phyloP scores from a whole-genome alignment of 2,329 filamentous ascomycete species.

The Sarocladium strictum region DNA sequence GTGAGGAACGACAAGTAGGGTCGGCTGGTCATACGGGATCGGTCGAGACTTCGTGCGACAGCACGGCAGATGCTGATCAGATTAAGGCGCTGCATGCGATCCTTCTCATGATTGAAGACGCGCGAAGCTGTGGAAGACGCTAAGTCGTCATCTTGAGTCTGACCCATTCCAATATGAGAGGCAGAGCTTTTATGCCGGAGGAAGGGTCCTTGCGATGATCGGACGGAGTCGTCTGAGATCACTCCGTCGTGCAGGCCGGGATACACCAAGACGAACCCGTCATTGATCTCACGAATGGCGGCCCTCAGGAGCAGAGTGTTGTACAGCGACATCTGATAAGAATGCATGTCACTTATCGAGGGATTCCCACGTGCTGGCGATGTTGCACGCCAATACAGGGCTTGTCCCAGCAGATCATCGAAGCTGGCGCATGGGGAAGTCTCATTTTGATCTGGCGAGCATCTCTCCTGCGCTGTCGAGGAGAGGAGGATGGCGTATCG shows the following conservation, averaged over 20 bases:
- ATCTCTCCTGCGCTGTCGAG: background rate
- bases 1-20: conserved; percentile 2
- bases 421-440: background rate
- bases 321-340: conserved; percentile 10
- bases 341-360: background rate
- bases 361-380: background rate
- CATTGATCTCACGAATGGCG: conserved; percentile 8
- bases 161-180: background rate
- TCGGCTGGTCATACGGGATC: conserved; percentile 9
- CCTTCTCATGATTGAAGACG: background rate
- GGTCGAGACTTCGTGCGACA: conserved; percentile 10
- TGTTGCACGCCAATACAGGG: conserved; percentile 7
- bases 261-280: background rate
- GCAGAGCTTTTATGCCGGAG: background rate
- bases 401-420: background rate
- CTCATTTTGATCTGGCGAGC: background rate
- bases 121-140: background rate
- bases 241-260: background rate
- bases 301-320: conserved; percentile 9
- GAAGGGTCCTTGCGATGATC: background rate
- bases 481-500: conserved; percentile 10
- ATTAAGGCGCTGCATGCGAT: background rate
- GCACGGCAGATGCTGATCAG: conserved; percentile 6
- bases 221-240: background rate
- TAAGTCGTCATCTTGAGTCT: background rate